A percentile compares a stretch with the other conserved stretches of the same genome.
These are phyloP conservation scores for Nicotiana undulata DNA, from an alignment of 257 asterid genomes.

Conservation along the genomic window DNA sequence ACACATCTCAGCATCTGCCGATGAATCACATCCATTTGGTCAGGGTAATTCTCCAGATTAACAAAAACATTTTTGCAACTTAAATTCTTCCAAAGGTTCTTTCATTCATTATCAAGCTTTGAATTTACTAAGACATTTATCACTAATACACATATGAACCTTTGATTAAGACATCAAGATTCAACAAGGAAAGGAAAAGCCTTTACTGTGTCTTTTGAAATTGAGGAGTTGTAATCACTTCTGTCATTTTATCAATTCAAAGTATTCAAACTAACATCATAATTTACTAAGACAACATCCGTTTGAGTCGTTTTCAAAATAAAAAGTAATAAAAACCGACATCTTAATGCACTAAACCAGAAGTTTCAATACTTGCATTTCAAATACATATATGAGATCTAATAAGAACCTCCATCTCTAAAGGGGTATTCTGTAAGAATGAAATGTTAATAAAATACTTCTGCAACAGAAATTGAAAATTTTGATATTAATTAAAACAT, in stretches of 20 bases:
- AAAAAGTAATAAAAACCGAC: background rate
- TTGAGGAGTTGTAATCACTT: background rate
- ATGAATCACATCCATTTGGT: slow-evolving; percentile 27
- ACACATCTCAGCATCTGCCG: slow-evolving; percentile 31
- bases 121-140: background rate
- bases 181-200: background rate
- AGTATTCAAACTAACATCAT: background rate
- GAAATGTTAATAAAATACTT: background rate
- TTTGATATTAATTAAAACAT: background rate
- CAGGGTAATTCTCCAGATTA: slow-evolving; percentile 9
- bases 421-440: background rate
- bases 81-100: background rate
- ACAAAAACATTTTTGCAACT: background rate
- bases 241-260: background rate
- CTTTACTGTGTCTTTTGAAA: background rate
- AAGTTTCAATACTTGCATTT: slow-evolving; percentile 1
- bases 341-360: background rate
- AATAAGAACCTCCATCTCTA: background rate
- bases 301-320: background rate
- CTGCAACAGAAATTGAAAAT: background rate
- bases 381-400: background rate
- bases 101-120: too few species aligned
- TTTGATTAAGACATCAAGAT: too few species aligned
- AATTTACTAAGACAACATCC: background rate
- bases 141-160: background rate